phyloP scores from a whole-genome alignment of 2,329 filamentous ascomycete species.

The Pseudofabraea citricarpa region DNA sequence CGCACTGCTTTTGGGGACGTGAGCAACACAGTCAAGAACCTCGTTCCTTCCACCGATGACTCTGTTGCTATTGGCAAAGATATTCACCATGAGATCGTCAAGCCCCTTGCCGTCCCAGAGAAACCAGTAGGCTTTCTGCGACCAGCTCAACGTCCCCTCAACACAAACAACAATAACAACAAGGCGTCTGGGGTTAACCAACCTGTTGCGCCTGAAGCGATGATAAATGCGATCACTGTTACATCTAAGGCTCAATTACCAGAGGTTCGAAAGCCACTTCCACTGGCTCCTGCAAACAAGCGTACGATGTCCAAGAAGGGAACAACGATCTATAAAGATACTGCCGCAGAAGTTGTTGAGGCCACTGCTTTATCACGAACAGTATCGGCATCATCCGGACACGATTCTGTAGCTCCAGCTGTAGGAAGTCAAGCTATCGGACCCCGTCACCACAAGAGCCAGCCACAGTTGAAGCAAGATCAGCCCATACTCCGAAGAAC shows the following conservation, averaged over 20 bases:
- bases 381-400: too few relatives aligned
- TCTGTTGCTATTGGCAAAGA: constrained; percentile 43
- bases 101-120: constrained; percentile 24
- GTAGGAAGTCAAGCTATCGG: constrained; percentile 23
- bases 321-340: constrained; percentile 50
- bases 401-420: constrained; percentile 21
- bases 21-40: constrained; percentile 56
- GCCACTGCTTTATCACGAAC: too few relatives aligned
- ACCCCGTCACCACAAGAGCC: constrained; percentile 24
- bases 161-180: constrained; percentile 11
- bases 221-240: constrained; percentile 8
- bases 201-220: constrained; percentile 3
- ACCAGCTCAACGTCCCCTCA: constrained; percentile 57
- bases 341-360: constrained; percentile 26
- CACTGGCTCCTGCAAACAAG: constrained; percentile 33
- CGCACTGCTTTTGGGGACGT: constrained; percentile 78
- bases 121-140: constrained; percentile 44
- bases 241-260: constrained; percentile 26
- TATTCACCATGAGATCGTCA: constrained; percentile 14
- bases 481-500: constrained; percentile 18
- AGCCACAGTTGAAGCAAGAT: constrained; percentile 21
- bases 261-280: constrained; percentile 16
- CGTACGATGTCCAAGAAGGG: constrained; percentile 46
- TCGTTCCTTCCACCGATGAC: constrained; percentile 49
- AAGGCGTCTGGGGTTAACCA: constrained; percentile 11